Evolutionary conservation across 2,329 filamentous ascomycete genomes (phyloP), one percentile per base, ranked within the genome.

Genomic region (Penicillium sp.): DNA sequence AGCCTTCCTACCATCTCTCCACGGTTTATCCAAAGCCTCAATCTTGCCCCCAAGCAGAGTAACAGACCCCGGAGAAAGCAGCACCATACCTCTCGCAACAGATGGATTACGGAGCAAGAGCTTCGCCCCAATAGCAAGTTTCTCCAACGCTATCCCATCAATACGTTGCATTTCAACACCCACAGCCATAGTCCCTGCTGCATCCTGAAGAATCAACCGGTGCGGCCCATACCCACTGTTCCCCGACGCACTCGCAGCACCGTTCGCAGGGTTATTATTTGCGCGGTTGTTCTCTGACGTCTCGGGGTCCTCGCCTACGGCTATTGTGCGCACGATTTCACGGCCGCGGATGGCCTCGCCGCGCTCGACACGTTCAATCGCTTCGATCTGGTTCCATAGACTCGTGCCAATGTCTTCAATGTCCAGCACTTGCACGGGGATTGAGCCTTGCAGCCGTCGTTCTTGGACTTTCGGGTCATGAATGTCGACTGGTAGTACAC

Each of bases 41-140:
- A 97, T 83, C 77, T 90, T 96, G 0, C 94, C 94, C 2, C 94
- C 94, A n/a, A 97, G 75, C 2, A 96, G 70, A n/a, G 84, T 81
- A 53, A 86, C 87, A 56, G 75, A 86, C 2, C 77, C 78, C 1
- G 90, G 87, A 61, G 91, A 88, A 21, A 99, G 78, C 74, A 97
- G 77, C n/a, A 96, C 68, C 49, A 89, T 83, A 0, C 92, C 94
- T 55, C 93, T 82, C 6, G 96, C 85, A 6, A 86, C 80, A 3
- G 82, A 81, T 6, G 84, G 82, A 61, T 86, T 81, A 63, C 80
- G 86, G 49, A 99, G 74, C 41, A 96, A 67, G 25, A 97, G 69
- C 77, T 99, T 99, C 65, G 87, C 83, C 2, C 94, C 94, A 60
- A 97, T 93, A 48, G 81, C 82, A 75, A 87, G 61, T 56, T 72